Evolutionary conservation across 2,329 filamentous ascomycete genomes (phyloP), one percentile per base, ranked within the genome.

Genomic region (Colletotrichum orbiculare): DNA sequence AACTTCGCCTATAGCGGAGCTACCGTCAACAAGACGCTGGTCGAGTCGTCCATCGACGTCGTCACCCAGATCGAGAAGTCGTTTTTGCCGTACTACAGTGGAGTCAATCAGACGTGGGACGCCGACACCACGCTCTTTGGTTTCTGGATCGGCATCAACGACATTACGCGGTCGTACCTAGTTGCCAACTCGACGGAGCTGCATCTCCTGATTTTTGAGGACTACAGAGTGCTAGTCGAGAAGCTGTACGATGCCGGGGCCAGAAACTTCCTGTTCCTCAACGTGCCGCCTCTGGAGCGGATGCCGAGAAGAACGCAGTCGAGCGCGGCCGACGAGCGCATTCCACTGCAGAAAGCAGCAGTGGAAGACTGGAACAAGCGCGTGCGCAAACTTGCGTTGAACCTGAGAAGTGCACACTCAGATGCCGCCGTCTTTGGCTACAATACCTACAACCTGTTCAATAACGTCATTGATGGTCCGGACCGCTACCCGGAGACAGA

Each of bases 81-180:
- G 67, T 87, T 82, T 69, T 70, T 76, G 4, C 43, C 58, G 4
- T 42, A 49, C 35, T 60, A 55, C 9, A 60, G 42, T 43, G 42
- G 42, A 5, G 25, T 6, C n/a, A 54, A 60, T 25, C 58, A 60
- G 8, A 69, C 69, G 4, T 85, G 84, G 67, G 69, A 79, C 12
- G 73, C 77, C 11, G 68, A 73, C 6, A 72, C 79, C 12, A 77
- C 80, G 2, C 73, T 87, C 2, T 77, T 86, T 0, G 80, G 80
- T 2, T 71, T 86, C 52, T 87, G 82, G 81, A 87, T 87, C 49
- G 85, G 83, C 2, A 78, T 87, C 66, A 87, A 87, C 70, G 85
- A 87, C 61, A 83, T 87, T 62, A 78, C 76, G 61, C 84, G 87
- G 69, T 53, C 43, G 0, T 60, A 55, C 37, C 42, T 11, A 3